phyloP scores from a whole-genome alignment of 2,329 filamentous ascomycete species.

The Botrytis porri region DNA sequence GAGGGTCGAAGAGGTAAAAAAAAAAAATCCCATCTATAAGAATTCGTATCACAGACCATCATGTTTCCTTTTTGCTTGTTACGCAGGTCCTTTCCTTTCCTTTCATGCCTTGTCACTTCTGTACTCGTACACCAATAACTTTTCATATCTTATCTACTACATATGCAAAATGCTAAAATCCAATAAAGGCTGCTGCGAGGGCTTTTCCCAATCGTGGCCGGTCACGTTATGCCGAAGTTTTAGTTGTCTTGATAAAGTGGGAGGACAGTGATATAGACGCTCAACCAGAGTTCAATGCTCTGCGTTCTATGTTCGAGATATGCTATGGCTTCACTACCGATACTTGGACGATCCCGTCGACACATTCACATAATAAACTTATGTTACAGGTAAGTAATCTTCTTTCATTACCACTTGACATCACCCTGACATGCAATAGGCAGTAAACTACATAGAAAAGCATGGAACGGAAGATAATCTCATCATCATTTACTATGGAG shows the following conservation, averaged over 20 bases:
- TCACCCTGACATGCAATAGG: conserved; percentile 19
- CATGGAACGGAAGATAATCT: conserved; percentile 26
- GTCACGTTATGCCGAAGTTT: conserved; percentile 29
- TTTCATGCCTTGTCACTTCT: background rate
- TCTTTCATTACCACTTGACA: background rate
- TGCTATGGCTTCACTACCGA: conserved; percentile 30
- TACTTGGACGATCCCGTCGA: conserved; percentile 29
- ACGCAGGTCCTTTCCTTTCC: conserved; percentile 10
- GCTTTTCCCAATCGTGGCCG: conserved; percentile 29
- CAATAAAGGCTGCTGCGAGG: conserved; percentile 27
- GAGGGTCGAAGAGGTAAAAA: conserved; percentile 21
- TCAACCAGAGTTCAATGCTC: conserved; percentile 26
- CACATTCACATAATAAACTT: conserved; percentile 28
- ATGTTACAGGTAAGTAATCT: conserved; percentile 26
- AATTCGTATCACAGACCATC: conserved; percentile 14
- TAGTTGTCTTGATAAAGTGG: conserved; percentile 30
- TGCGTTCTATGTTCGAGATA: conserved; percentile 26
- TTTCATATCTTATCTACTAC: conserved; percentile 15
- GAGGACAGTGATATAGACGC: conserved; percentile 28
- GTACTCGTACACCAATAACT: background rate
- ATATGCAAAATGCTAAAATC: conserved; percentile 20
- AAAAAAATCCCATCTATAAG: background rate
- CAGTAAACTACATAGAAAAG: conserved; percentile 27
- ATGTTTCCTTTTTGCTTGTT: conserved; percentile 4
- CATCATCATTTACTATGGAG: conserved; percentile 31